Base-by-base conservation (phyloP, 495 filamentous ascomycete genomes). In the Niebla homalea region DNA sequence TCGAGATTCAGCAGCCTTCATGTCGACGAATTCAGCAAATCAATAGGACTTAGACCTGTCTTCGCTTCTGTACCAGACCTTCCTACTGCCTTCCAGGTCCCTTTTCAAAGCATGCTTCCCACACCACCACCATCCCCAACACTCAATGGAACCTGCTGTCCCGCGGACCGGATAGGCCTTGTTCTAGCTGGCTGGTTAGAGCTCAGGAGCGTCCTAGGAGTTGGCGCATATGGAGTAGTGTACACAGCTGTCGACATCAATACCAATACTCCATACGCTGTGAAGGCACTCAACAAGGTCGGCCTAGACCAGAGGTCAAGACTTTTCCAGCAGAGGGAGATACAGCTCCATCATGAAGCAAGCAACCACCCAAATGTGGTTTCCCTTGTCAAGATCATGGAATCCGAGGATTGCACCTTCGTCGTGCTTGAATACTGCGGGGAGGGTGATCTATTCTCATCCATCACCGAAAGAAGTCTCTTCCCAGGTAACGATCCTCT, bases 391-490 rank as follows among this genome's bases (percentile, higher is more conserved):
- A 88, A 89, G 74, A 95, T 99, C 59, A 80, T 96, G 74, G 89
- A 96, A 67, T 81, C 81, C 59, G 70, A 77, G 48, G 89, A 97
- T 66, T 95, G 89, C 73, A 94, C 87, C 55, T 97, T 86, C 70
- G 93, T 99, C 57, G 83, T 99, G 46, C 78, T 99, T 65, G 92
- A 99, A 66, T 97, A 85, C 66, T 97, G 92, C 68, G 87, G 90
- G 10, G 92, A 99, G 66, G 92, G 92, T 55, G 92, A 99, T 67
- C 70, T 99, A 47, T 99, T 99, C 68, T 82, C 82, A 59, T 94
- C 86, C 64, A 99, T 99, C 66, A 97, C 93, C 48, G 92, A 99
- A 64, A 78, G 84, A 59, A 84, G 87, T 55, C 82, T 85, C 59
- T 99, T 90, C 68, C 81, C 94, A 51, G 86, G 87, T 64, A 90